Conservation (phyloP, 495 filamentous ascomycete species). For the Filosporella fistucella region DNA sequence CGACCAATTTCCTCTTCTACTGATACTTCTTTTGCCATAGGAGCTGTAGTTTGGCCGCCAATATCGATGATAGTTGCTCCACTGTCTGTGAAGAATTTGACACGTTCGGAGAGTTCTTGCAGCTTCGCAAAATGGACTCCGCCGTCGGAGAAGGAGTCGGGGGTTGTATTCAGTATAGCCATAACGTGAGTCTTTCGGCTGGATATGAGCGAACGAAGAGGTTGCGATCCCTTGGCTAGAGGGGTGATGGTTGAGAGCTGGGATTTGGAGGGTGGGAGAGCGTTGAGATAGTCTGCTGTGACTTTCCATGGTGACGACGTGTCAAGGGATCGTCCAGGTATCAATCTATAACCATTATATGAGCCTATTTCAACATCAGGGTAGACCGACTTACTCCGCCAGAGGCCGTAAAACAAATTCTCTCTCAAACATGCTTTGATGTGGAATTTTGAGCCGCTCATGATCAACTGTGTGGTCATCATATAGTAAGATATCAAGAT, state of each 20-base stretch:
- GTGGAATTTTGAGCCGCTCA: conserved; percentile 75
- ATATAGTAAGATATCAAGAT: conserved; percentile 91
- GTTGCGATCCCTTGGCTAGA: conserved; percentile 50
- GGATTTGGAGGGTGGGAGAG: conserved; percentile 44
- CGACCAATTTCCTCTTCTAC: conserved; percentile 71
- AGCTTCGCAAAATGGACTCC: conserved; percentile 46
- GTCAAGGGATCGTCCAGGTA: conserved; percentile 53
- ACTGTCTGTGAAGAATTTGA: conserved; percentile 51
- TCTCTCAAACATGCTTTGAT: conserved; percentile 79
- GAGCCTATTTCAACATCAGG: conserved; percentile 1
- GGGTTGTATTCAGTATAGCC: conserved; percentile 93
- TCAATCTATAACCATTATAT: conserved; percentile 45
- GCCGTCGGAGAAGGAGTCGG: conserved; percentile 96
- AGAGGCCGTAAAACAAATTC: conserved; percentile 92
- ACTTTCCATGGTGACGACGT: conserved; percentile 43
- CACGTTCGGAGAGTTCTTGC: conserved; percentile 2
- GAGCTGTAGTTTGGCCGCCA: conserved; percentile 89
- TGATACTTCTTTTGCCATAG: conserved; percentile 59
- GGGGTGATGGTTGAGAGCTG: conserved; percentile 67
- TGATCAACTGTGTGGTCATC: conserved; percentile 61
- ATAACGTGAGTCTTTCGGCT: conserved; percentile 73
- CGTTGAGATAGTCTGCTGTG: conserved; percentile 55
- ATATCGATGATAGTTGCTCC: conserved; percentile 87
- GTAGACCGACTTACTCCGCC: conserved; percentile 60
- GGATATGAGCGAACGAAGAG: conserved; percentile 59